Base-by-base conservation (phyloP, 768 basidiomycete species). In the Auriculariales sp. region DNA sequence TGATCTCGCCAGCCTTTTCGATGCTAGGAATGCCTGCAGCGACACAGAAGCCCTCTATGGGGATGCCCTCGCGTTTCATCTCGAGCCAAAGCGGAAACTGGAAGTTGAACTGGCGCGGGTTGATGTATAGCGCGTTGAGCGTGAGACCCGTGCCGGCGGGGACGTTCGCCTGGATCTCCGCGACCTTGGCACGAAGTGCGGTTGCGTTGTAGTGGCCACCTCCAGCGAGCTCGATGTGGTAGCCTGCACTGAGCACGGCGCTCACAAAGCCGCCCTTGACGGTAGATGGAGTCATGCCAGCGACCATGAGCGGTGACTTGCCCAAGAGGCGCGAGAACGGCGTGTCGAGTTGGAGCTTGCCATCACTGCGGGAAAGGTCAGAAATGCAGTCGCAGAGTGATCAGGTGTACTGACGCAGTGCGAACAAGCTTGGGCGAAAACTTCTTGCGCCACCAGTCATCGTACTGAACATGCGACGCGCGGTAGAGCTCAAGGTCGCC, bases 291-390 rank as follows among this genome's bases (percentile, higher is more conserved):
- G 95, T 99, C 95, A 99, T 98, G 52, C 95, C 95, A 46, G 93
- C 94, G 32, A 99, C 92, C 95, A 98, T 98, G 66, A 99, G 84
- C 29, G 95, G 95, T 3, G 95, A 81, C 68, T 98, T 99, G 58
- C 91, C 90, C 35, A 99, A 66, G 36, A 99, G 76, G 52, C 95
- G 87, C 46, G 94, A 94, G 75, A 97, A 94, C 3, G 91, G 85
- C 0, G 94, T 97, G 64, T 99, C 92, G 58, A 99, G 74, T 64
- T 93, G 83, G 48, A 98, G 69, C 53, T 77, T 81, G 30, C 95
- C 95, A 65, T 98, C 91, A 56, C 88, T 94, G 52, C n/a, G 30
- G 48, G 54, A 11, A 10, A 3, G 36, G 17, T 15, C 14, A 51
- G 55, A 14, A 62, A 54, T 15, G 42, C 50, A 7, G 11, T 7